Conservation (phyloP, 2,329 filamentous ascomycete species). For the Ceratocystis smalleyi region DNA sequence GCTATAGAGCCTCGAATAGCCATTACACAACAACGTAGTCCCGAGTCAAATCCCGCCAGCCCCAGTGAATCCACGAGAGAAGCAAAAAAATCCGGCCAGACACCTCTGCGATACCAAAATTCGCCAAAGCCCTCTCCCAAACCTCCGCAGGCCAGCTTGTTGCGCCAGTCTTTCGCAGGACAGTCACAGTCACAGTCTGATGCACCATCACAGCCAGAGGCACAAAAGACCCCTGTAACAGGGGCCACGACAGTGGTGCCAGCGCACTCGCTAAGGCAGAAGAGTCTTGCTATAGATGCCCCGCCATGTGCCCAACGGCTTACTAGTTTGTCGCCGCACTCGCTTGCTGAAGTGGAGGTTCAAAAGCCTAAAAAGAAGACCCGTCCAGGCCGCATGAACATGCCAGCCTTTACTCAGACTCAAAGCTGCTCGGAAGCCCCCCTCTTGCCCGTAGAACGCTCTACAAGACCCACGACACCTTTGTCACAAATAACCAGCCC, state of each 20-base stretch:
- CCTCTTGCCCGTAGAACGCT: too few species aligned
- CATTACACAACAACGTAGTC: background rate
- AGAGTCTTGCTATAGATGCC: background rate
- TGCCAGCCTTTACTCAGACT: conserved; percentile 8
- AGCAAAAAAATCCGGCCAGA: background rate
- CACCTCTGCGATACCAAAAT: background rate
- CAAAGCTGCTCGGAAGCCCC: background rate
- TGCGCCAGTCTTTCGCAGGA: background rate
- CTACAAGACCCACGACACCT: background rate
- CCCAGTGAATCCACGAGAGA: background rate
- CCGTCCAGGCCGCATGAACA: conserved; percentile 12
- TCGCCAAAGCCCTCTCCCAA: background rate
- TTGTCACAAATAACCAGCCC: background rate
- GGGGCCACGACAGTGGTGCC: conserved; percentile 1
- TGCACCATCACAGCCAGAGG: background rate
- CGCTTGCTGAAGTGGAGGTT: background rate
- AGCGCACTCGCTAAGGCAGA: background rate
- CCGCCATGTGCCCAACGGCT: conserved; percentile 5
- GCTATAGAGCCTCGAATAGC: background rate
- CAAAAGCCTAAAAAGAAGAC: background rate
- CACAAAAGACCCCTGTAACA: background rate
- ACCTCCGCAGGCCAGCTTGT: background rate
- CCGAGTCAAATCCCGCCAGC: background rate
- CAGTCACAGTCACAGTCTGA: background rate
- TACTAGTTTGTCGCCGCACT: background rate